These are phyloP conservation scores for Hypoxylon sp. DNA, from an alignment of 2,329 filamentous ascomycete species.

Conservation along the genomic window DNA sequence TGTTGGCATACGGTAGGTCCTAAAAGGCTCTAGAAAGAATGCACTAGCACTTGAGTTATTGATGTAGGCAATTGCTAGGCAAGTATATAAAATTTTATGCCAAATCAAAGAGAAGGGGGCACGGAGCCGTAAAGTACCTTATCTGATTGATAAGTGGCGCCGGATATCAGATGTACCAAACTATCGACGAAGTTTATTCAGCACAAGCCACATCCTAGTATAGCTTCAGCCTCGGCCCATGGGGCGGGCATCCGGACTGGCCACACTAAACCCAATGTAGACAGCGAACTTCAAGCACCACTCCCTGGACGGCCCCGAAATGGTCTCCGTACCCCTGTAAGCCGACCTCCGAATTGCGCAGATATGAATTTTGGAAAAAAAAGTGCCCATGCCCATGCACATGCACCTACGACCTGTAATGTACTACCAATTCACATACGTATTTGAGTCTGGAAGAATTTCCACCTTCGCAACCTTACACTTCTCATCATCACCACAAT, in stretches of 20 bases:
- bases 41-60: background rate
- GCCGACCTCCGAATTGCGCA: constrained; percentile 43
- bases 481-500: constrained; percentile 25
- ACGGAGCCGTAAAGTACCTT: background rate
- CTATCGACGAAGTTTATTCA: background rate
- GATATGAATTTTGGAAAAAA: constrained; percentile 23
- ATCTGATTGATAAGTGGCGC: constrained; percentile 2
- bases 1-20: background rate
- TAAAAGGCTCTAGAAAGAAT: background rate
- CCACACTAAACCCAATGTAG: constrained; percentile 13
- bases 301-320: constrained; percentile 16
- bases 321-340: constrained; percentile 30
- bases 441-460: constrained; percentile 43
- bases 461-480: constrained; percentile 38
- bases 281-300: background rate
- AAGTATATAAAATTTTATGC: background rate
- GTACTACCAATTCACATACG: constrained; percentile 37
- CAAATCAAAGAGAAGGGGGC: background rate
- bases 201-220: constrained; percentile 26
- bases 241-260: background rate
- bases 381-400: constrained; percentile 15
- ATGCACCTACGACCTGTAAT: constrained; percentile 17
- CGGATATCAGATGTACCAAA: constrained; percentile 3
- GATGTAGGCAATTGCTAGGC: background rate
- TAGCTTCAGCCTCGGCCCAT: constrained; percentile 23